These are phyloP conservation scores for Pseudopithomyces chartarum DNA, from an alignment of 2,329 filamentous ascomycete genomes.

Conservation along the genomic window DNA sequence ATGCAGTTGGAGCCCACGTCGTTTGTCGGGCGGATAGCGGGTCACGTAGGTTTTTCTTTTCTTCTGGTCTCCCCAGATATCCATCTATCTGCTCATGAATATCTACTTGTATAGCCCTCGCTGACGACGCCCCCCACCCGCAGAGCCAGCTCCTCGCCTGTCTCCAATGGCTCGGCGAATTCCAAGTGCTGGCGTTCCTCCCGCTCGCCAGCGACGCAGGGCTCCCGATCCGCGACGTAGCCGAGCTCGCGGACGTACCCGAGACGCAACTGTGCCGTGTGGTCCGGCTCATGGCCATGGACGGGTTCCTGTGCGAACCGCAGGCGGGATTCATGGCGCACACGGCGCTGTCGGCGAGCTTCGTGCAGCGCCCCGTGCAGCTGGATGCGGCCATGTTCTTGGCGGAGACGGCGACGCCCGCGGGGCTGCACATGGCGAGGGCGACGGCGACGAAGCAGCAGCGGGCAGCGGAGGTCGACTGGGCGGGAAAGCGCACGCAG, in stretches of 20 bases:
- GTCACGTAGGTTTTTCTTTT: too few relatives aligned
- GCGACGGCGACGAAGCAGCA: constrained; percentile 6
- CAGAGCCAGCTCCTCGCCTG: constrained; percentile 45
- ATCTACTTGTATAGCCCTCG: not conserved
- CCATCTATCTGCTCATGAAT: too few relatives aligned
- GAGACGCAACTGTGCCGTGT: constrained; percentile 45
- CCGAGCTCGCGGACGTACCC: constrained; percentile 48
- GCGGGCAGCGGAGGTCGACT: not conserved
- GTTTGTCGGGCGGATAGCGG: too few relatives aligned
- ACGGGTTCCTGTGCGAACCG: constrained; percentile 18
- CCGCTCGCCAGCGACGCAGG: constrained; percentile 45
- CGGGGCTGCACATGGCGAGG: constrained; percentile 38
- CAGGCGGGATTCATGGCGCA: constrained; percentile 39
- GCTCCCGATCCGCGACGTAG: constrained; percentile 43
- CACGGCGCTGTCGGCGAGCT: constrained; percentile 46
- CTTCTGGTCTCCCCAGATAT: too few relatives aligned
- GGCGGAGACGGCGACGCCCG: constrained; percentile 39
- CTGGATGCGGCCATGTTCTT: constrained; percentile 50
- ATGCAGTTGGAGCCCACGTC: too few relatives aligned
- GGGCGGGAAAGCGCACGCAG: not conserved
- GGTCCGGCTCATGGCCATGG: constrained; percentile 27
- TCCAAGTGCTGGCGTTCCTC: constrained; percentile 53
- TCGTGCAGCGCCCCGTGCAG: constrained; percentile 39
- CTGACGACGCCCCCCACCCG: not conserved
- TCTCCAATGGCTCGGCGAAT: constrained; percentile 52